Evolutionary conservation across 23 red algal species (phyloP).

Genomic region (Gracilariopsis chorda): DNA sequence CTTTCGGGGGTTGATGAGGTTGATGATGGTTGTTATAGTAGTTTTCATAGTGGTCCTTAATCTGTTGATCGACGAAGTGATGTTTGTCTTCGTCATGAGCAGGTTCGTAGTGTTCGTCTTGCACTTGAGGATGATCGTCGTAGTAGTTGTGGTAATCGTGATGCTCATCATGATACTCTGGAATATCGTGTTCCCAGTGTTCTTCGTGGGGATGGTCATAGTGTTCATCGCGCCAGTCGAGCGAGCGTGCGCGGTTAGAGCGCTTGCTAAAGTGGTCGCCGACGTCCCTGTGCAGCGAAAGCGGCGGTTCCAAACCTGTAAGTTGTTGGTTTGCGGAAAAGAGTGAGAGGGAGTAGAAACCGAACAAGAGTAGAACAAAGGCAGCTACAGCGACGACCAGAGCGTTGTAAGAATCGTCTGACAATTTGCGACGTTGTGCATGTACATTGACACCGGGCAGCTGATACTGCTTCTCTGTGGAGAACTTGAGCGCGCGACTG

Average conservation of each 20-base stretch:
- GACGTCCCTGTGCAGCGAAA: not conserved
- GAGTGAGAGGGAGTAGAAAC: conserved; percentile 1
- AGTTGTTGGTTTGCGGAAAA: conserved; percentile 2
- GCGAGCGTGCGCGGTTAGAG: not conserved
- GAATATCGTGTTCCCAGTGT: not conserved
- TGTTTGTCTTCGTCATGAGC: not conserved
- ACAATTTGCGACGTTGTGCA: not conserved
- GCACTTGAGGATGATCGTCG: not conserved
- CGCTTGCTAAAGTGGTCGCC: conserved; percentile 1
- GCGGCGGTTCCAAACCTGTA: not conserved
- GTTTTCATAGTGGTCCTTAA: not conserved
- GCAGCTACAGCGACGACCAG: not conserved
- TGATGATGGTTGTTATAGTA: not conserved
- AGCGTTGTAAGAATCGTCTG: conserved; percentile 1
- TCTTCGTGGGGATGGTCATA: not conserved
- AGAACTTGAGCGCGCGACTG: not conserved
- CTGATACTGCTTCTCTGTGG: not conserved
- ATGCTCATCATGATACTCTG: not conserved
- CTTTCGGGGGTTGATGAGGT: not conserved
- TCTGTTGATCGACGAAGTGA: not conserved
- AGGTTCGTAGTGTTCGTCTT: not conserved
- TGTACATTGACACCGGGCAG: not conserved
- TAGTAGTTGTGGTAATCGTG: not conserved
- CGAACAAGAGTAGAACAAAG: conserved; percentile 9
- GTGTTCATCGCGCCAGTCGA: not conserved